These are phyloP conservation scores for Phytophthora brassicae DNA, from an alignment of 352 stramenopile genomes.

Conservation along the genomic window DNA sequence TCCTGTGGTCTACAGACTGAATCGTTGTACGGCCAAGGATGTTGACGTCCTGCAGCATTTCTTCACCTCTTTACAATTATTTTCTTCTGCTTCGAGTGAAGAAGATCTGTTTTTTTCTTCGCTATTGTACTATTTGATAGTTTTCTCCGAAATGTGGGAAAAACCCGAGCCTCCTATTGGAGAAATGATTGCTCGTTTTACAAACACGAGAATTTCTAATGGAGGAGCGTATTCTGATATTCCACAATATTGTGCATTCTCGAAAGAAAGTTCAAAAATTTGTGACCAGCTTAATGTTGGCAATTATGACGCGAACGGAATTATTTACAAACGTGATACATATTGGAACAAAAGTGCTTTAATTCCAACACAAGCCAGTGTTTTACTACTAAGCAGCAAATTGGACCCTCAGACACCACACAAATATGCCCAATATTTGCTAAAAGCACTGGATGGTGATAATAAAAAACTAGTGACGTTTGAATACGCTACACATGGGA, in stretches of 20 bases:
- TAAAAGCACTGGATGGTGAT: conserved; percentile 29
- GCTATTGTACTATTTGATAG: conserved; percentile 46
- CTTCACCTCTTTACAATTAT: conserved; percentile 11
- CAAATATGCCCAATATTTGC: conserved; percentile 53
- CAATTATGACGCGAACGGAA: conserved; percentile 25
- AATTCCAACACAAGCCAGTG: conserved; percentile 40
- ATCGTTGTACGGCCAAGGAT: conserved; percentile 39
- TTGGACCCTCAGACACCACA: conserved; percentile 52
- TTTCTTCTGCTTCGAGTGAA: conserved; percentile 3
- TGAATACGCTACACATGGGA: conserved; percentile 40
- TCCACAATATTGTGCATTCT: conserved; percentile 55
- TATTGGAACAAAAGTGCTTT: conserved; percentile 61
- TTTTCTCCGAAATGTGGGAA: conserved; percentile 62
- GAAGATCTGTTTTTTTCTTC: conserved; percentile 33
- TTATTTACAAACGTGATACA: conserved; percentile 51
- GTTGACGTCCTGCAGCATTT: conserved; percentile 30
- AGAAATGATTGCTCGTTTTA: conserved; percentile 31
- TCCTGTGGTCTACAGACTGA: conserved; percentile 38
- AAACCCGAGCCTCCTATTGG: conserved; percentile 20
- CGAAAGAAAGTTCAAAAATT: conserved; percentile 38
- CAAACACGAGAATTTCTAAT: conserved; percentile 21
- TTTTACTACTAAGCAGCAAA: conserved; percentile 54
- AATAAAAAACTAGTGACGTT: conserved; percentile 52
- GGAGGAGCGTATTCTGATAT: conserved; percentile 27
- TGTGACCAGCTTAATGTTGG: conserved; percentile 29